Conservation (phyloP, 306 rosid species). For the Lupinus albus region DNA sequence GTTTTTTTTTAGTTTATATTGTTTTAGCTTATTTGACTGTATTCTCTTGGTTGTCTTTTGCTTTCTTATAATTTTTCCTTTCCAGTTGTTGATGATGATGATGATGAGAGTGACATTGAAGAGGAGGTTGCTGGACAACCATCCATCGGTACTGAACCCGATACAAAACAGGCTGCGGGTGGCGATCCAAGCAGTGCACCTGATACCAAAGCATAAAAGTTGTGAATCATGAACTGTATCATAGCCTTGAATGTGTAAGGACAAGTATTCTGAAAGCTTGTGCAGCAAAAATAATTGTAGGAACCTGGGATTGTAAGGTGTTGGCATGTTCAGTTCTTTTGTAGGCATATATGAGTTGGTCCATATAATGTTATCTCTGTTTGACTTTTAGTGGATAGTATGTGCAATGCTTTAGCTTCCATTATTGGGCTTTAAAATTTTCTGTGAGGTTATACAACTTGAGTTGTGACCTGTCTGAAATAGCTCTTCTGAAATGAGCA, state of each 20-base stretch:
- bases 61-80: neutral
- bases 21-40: neutral
- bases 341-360: neutral
- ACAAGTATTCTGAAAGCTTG: constrained; percentile 21
- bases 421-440: neutral
- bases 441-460: no score
- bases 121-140: constrained; percentile 28
- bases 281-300: neutral
- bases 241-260: constrained; percentile 26
- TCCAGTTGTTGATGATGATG: constrained; percentile 12
- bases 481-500: no score
- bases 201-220: constrained; percentile 20
- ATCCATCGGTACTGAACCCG: constrained; percentile 19
- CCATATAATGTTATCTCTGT: neutral
- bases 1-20: neutral
- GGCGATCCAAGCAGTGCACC: constrained; percentile 3
- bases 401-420: neutral
- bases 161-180: neutral
- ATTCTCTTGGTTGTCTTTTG: neutral
- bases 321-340: constrained; percentile 15
- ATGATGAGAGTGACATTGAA: constrained; percentile 38
- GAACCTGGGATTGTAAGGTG: constrained; percentile 15
- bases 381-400: neutral
- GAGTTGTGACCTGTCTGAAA: no score
- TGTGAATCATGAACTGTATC: neutral